Evolutionary conservation across 345 rosid species (phyloP).

Genomic region (Pseudoturritis turrita): DNA sequence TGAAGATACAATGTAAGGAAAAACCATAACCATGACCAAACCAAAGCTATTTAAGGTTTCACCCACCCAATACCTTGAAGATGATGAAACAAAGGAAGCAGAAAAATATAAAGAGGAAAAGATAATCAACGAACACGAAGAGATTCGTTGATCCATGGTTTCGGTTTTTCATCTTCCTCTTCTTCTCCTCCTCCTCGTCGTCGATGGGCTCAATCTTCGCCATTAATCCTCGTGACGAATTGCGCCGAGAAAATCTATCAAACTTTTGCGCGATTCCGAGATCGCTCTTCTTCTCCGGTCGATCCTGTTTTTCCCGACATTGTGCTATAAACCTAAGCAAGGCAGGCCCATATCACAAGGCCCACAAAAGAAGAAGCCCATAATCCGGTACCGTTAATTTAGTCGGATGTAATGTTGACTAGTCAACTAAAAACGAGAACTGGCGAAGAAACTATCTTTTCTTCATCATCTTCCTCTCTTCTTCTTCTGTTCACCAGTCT

Average conservation of each 20-base stretch:
- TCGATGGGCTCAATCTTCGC: slow-evolving; percentile 19
- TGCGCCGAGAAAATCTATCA: too few species aligned
- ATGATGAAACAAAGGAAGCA: slow-evolving; percentile 60
- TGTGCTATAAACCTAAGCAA: neutral
- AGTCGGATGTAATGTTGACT: neutral
- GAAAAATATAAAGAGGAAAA: slow-evolving; percentile 66
- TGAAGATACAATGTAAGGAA: slow-evolving; percentile 41
- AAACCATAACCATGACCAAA: slow-evolving; percentile 39
- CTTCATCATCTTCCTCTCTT: neutral
- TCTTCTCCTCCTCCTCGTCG: slow-evolving; percentile 15
- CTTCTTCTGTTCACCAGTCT: slow-evolving; percentile 4
- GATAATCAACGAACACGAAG: slow-evolving; percentile 67
- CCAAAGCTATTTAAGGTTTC: slow-evolving; percentile 26
- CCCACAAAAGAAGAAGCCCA: neutral
- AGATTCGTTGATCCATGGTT: slow-evolving; percentile 61
- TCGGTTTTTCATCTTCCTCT: slow-evolving; percentile 36
- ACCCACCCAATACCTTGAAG: slow-evolving; percentile 44
- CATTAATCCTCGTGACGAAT: too few species aligned
- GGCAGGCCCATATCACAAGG: neutral
- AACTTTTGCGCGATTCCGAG: slow-evolving; percentile 5
- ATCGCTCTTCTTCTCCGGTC: neutral
- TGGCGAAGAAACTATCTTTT: neutral
- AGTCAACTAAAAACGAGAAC: slow-evolving; percentile 5
- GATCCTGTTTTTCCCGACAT: neutral
- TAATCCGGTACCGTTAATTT: too few species aligned